Evolutionary conservation across 2,329 filamentous ascomycete genomes (phyloP).

Genomic region (Aspergillus ruber): DNA sequence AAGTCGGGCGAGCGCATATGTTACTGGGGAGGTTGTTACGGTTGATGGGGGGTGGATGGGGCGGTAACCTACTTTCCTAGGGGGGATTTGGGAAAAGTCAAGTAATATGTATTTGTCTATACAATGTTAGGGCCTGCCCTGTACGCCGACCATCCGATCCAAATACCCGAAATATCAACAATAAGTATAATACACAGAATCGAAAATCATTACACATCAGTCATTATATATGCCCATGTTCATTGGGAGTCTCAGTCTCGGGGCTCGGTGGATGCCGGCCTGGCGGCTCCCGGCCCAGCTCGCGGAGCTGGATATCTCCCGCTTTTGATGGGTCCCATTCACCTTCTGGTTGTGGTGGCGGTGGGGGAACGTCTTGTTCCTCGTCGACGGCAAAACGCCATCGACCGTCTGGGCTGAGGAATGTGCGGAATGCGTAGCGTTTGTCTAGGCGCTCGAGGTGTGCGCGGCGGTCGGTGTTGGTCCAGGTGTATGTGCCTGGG

Average conservation of each 20-base stretch:
- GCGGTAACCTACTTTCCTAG: no score
- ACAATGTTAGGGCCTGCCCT: not conserved
- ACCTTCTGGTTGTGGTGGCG: not conserved
- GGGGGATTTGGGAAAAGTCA: no score
- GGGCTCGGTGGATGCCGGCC: not conserved
- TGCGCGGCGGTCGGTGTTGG: conserved; percentile 18
- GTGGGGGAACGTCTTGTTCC: conserved; percentile 12
- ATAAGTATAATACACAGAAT: not conserved
- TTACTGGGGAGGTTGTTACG: conserved; percentile 72
- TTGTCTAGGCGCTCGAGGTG: conserved; percentile 22
- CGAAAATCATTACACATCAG: not conserved
- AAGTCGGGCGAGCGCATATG: conserved; percentile 69
- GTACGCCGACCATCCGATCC: not conserved
- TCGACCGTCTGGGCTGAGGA: conserved; percentile 20
- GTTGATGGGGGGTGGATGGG: conserved; percentile 95
- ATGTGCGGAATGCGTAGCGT: conserved; percentile 27
- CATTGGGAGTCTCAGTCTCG: no score
- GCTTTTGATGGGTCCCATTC: conserved; percentile 1
- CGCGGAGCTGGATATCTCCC: conserved; percentile 4
- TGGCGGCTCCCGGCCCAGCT: not conserved
- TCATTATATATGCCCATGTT: not conserved
- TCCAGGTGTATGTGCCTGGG: conserved; percentile 23
- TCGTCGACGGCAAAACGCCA: conserved; percentile 29
- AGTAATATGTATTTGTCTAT: no score
- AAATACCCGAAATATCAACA: not conserved